Evolutionary conservation across 2,329 filamentous ascomycete genomes (phyloP).

Genomic region (Hyphodiscus sp.): DNA sequence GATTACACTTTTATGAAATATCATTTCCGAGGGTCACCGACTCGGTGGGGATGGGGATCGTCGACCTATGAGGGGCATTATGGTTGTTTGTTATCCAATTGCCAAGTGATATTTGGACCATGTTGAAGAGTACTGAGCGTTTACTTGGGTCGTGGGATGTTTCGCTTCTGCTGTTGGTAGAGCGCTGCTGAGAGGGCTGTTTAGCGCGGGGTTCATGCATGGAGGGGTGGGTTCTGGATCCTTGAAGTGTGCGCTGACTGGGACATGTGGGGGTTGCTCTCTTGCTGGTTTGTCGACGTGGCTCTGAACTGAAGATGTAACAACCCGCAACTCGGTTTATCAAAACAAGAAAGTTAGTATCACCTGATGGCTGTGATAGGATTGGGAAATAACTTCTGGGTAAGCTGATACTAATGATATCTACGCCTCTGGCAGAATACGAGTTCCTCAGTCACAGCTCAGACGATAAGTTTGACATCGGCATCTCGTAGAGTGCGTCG

Average conservation of each 20-base stretch:
- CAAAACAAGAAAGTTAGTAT: too few species aligned
- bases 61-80: too few species aligned
- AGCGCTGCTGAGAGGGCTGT: background rate
- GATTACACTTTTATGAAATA: too few species aligned
- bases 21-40: too few species aligned
- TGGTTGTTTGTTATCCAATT: background rate
- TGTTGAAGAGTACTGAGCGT: background rate
- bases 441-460: too few species aligned
- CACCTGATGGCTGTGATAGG: too few species aligned
- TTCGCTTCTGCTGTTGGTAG: background rate
- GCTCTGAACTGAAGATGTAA: background rate
- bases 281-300: background rate
- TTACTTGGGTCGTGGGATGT: background rate
- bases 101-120: background rate
- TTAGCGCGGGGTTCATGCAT: background rate
- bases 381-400: too few species aligned
- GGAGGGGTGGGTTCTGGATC: background rate
- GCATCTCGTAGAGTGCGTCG: too few species aligned
- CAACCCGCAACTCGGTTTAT: background rate
- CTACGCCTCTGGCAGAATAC: too few species aligned
- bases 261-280: background rate
- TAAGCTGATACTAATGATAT: too few species aligned
- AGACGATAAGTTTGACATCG: too few species aligned
- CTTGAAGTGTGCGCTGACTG: background rate
- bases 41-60: too few species aligned